Base-by-base conservation (phyloP, 2,329 filamentous ascomycete species). In the Myriosclerotinia duriaeana region DNA sequence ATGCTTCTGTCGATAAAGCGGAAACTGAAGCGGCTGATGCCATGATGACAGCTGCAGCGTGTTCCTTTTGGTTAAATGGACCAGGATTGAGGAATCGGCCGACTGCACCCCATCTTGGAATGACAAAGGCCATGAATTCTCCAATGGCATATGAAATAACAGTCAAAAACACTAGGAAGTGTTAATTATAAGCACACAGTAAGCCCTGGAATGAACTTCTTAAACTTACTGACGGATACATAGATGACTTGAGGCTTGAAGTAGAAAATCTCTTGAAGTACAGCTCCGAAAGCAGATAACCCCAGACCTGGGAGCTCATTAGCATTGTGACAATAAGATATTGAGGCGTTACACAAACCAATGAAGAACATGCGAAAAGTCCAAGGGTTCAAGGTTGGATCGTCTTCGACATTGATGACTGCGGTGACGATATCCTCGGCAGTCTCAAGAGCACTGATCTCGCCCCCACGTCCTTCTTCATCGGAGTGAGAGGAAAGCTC, bases 1-100 rank as follows among this genome's bases (percentile, higher is more conserved):
- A 84, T 53, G 91, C 87, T 70, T 92, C 89, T 1, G 89, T 91
- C 1, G 89, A 88, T 71, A 92, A 91, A 66, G 64, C 58, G n/a
- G 56, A 53, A 36, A 63, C 64, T 12, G 64, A 42, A 46, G 64
- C 58, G 38, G 56, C 58, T 2, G 64, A 66, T 40, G 64, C 58
- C 71, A 89, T 89, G 70, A 89, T 84, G 20, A 87, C 83, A 66
- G 89, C 87, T 68, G 89, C 83, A 56, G 85, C 78, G 74, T 89
- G 87, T 73, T 90, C 87, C 76, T 90, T 90, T 74, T 87, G 81
- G 72, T 88, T 89, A 76, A 90, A 90, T 0, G 87, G 86, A 0
- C 87, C 86, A 0, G 87, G 87, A 66, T 89, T 89, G 30, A 89
- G 77, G 52, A 80, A 82, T 79, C 82, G 86, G 22, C 73, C 77